phyloP scores from a whole-genome alignment of 805 yeast species.

The Hemisphaericaspora nanyangensis region DNA sequence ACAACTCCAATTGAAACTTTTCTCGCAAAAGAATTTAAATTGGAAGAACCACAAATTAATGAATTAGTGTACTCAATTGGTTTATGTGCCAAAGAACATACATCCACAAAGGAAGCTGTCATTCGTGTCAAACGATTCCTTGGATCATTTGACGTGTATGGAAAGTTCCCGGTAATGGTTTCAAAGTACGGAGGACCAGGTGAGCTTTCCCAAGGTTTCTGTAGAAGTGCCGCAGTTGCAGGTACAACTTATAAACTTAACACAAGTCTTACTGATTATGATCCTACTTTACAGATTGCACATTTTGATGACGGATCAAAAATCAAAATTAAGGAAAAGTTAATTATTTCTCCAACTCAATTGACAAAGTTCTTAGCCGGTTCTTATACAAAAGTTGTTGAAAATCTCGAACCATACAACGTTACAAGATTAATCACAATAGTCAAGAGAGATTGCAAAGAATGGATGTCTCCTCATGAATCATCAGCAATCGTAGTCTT shows the following conservation, averaged over 20 bases:
- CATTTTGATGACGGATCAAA: constrained; percentile 69
- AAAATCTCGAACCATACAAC: constrained; percentile 42
- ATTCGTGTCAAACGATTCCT: constrained; percentile 80
- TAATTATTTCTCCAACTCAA: constrained; percentile 72
- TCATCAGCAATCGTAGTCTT: constrained; percentile 84
- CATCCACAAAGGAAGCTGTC: constrained; percentile 70
- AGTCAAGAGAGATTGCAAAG: constrained; percentile 81
- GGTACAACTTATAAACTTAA: constrained; percentile 90
- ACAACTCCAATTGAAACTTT: constrained; percentile 57
- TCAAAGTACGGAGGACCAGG: constrained; percentile 96
- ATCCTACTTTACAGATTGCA: constrained; percentile 65
- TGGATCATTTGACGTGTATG: constrained; percentile 84
- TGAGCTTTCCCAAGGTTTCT: constrained; percentile 93
- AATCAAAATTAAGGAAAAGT: constrained; percentile 73
- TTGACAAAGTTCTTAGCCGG: constrained; percentile 38
- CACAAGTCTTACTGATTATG: constrained; percentile 61
- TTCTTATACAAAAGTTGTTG: constrained; percentile 42
- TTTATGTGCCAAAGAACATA: constrained; percentile 56
- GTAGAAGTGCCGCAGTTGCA: constrained; percentile 96
- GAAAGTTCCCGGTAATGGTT: constrained; percentile 87
- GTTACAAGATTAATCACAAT: constrained; percentile 76
- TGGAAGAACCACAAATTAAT: constrained; percentile 69
- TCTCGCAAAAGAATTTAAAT: constrained; percentile 59
- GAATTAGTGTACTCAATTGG: constrained; percentile 89
- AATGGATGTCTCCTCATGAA: constrained; percentile 89